Evolutionary conservation across 148 eudicot genomes (phyloP).

Genomic region (Persicaria tinctoria): DNA sequence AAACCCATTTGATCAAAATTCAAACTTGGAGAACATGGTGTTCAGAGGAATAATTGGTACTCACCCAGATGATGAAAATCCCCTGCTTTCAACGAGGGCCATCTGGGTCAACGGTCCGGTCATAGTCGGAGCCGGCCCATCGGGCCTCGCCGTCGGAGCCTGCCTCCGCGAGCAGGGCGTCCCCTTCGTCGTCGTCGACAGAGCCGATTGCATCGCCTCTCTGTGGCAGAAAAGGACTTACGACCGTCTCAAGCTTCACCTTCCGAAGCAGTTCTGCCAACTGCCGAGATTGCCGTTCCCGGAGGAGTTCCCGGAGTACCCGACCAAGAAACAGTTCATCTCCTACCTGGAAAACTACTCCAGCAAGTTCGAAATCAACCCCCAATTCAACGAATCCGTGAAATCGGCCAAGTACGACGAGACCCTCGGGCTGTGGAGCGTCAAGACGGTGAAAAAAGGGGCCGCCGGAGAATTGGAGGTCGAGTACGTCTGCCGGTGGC

Average conservation of each 20-base stretch:
- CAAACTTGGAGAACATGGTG: neutral
- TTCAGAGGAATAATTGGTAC: neutral
- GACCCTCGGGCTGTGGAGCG: conserved; percentile 26
- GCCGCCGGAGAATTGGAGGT: neutral
- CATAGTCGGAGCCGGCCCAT: conserved; percentile 27
- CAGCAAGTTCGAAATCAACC: conserved; percentile 26
- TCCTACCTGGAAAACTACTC: conserved; percentile 37
- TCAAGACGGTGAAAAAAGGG: conserved; percentile 9
- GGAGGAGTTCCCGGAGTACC: conserved; percentile 35
- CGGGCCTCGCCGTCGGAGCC: conserved; percentile 38
- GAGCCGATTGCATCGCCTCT: conserved; percentile 43
- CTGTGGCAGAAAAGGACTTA: conserved; percentile 41
- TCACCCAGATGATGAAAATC: neutral
- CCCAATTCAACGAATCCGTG: conserved; percentile 32
- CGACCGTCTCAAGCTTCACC: conserved; percentile 42
- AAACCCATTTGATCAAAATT: neutral
- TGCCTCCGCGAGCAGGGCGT: conserved; percentile 35
- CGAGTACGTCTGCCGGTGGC: conserved; percentile 56
- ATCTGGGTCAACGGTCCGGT: neutral
- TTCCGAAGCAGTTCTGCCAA: conserved; percentile 41
- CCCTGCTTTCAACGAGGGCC: neutral
- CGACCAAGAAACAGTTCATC: conserved; percentile 37
- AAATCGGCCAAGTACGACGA: conserved; percentile 33
- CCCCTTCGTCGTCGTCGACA: conserved; percentile 36
- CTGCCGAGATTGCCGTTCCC: conserved; percentile 38